A percentile compares a stretch with the other conserved stretches of the same genome.
These are phyloP conservation scores for Yamadazyma diospyri DNA, from an alignment of 1,139 yeast genomes.

Conservation along the genomic window DNA sequence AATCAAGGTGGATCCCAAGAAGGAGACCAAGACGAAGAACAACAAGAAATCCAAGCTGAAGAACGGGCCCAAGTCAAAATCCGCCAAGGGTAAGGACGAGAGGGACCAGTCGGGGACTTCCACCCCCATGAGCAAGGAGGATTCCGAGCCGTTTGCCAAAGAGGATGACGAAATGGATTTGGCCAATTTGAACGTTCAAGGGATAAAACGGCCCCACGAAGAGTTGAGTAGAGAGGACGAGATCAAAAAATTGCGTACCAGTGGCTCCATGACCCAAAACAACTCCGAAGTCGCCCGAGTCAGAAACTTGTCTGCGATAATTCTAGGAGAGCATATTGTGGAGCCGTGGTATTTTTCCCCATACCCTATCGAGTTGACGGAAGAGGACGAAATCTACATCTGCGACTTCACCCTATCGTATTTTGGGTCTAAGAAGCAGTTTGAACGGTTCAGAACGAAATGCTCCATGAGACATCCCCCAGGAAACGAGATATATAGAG, in stretches of 20 bases:
- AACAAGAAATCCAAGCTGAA: slow-evolving; percentile 25
- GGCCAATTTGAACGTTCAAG: slow-evolving; percentile 83
- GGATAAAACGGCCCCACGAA: slow-evolving; percentile 61
- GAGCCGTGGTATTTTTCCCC: slow-evolving; percentile 99
- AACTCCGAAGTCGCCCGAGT: slow-evolving; percentile 90
- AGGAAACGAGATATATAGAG: slow-evolving; percentile 94
- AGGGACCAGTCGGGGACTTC: slow-evolving; percentile 14
- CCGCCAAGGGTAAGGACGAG: slow-evolving; percentile 5
- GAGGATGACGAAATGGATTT: slow-evolving; percentile 77
- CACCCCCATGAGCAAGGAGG: slow-evolving; percentile 14
- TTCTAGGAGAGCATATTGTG: slow-evolving; percentile 85
- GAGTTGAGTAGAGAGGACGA: slow-evolving; percentile 85
- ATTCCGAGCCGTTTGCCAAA: slow-evolving; percentile 23
- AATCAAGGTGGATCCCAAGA: slow-evolving; percentile 50
- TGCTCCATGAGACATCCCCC: slow-evolving; percentile 94
- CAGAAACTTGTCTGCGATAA: slow-evolving; percentile 70
- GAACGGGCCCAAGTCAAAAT: slow-evolving; percentile 7
- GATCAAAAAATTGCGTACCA: slow-evolving; percentile 82
- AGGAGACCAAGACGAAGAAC: slow-evolving; percentile 23
- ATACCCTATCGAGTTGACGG: slow-evolving; percentile 91
- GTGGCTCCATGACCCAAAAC: slow-evolving; percentile 95
- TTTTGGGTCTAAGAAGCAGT: slow-evolving; percentile 86
- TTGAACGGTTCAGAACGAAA: slow-evolving; percentile 84
- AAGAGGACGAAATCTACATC: slow-evolving; percentile 81
- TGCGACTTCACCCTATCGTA: slow-evolving; percentile 90